Evolutionary conservation across 345 rosid genomes (phyloP).

Genomic region (Eucalyptus polyanthemos): DNA sequence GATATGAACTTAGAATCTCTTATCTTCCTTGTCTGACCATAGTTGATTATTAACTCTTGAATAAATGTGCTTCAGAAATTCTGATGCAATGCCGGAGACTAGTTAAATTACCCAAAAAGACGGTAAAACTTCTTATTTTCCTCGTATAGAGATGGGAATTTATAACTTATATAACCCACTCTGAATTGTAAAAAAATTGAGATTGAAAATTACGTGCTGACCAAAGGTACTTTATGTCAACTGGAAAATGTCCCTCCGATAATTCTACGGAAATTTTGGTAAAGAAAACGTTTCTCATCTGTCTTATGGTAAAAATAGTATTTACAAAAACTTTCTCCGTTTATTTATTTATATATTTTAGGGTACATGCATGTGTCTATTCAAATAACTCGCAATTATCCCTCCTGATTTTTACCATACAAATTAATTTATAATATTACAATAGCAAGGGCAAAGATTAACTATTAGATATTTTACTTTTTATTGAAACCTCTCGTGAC

Average conservation of each 20-base stretch:
- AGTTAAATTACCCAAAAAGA: background rate
- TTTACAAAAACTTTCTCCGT: background rate
- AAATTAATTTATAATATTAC: background rate
- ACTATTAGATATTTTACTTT: background rate
- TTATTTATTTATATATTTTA: background rate
- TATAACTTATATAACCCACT: background rate
- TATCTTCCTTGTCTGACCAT: background rate
- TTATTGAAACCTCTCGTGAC: background rate
- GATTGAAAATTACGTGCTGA: background rate
- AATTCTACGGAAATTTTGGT: background rate
- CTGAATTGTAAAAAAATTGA: background rate
- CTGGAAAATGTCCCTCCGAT: background rate
- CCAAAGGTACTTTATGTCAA: background rate
- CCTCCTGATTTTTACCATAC: background rate
- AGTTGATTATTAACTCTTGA: background rate
- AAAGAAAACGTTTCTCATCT: background rate
- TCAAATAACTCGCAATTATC: background rate
- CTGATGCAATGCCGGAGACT: background rate
- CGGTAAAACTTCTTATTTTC: background rate
- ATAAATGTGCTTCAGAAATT: background rate
- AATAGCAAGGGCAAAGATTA: background rate
- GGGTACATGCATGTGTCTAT: background rate
- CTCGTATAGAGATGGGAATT: background rate
- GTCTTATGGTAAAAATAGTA: background rate
- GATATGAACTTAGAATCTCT: background rate